Base-by-base conservation (phyloP, 106 monocot genomes). In the Dioscorea alata region DNA sequence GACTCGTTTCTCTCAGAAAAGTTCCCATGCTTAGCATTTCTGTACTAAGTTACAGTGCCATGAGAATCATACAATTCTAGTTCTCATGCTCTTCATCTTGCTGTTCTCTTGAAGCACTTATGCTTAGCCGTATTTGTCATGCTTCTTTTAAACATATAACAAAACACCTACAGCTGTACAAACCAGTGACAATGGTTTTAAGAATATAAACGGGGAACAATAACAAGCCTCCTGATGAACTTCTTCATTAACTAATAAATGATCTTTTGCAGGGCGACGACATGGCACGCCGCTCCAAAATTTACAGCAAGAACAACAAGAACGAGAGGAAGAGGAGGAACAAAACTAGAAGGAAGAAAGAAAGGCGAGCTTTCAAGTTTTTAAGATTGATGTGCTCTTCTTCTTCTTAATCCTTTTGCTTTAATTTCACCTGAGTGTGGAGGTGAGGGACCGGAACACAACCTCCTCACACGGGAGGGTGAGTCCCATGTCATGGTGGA, bases 391-490 rank as follows among this genome's bases (percentile, higher is more conserved):
- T 10, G 42, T 42, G 5, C 42, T 42, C 42, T 42, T 42, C 42
- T 42, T 42, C 42, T 42, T 42, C 10, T 6, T 5, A 1, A 28
- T 28, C 28, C 3, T 28, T 28, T 28, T 28, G 1, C 28, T 28
- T 1, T 28, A 28, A 28, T 28, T 42, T 42, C 66, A 66, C 4
- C 66, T 23, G 14, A 66, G 49, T 6, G 7, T 50, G 58, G 82
- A 79, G 19, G 79, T 86, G 61, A 86, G 78, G 2, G 76, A 73
- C n/a, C 76, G 65, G 66, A 87, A 83, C 59, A 74, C 79, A 52
- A 83, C 71, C 63, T 87, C 86, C 70, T 82, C 83, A 33, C 86
- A 87, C 4, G 86, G 86, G 50, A 86, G 72, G 32, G 86, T 78
- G 58, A 86, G 72, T 6, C 86, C 86, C 79, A 77, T 82, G 49